Conservation (phyloP, 2,329 filamentous ascomycete genomes). For the Scopulariopsis brevicaulis region DNA sequence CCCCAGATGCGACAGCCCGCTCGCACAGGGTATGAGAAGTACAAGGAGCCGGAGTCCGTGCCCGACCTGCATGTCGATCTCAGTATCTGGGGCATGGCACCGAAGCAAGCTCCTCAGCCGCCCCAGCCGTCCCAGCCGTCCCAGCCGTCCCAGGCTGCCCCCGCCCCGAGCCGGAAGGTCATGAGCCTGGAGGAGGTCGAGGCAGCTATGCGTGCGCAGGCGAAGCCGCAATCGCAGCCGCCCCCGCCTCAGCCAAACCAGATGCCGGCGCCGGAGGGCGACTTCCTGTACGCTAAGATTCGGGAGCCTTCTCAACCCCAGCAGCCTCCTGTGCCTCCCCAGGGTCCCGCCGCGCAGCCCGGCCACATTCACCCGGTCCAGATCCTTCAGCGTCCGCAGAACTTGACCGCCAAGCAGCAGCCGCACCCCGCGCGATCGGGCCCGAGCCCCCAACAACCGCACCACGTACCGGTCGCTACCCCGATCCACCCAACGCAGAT, state of each 20-base stretch:
- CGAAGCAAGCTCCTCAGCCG: constrained; percentile 25
- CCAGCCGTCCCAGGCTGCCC: constrained; percentile 13
- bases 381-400: constrained; percentile 43
- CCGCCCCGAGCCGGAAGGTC: constrained; percentile 54
- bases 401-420: constrained; percentile 24
- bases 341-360: constrained; percentile 7
- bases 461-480: constrained; percentile 19
- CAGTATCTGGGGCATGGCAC: constrained; percentile 75
- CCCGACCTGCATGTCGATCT: constrained; percentile 88
- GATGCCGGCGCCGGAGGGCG: constrained; percentile 2
- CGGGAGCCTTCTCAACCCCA: constrained; percentile 6
- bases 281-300: constrained; percentile 6
- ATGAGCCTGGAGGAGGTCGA: constrained; percentile 97
- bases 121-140: constrained; percentile 14
- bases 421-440: not conserved
- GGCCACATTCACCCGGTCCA: constrained; percentile 37
- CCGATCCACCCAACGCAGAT: constrained; percentile 59
- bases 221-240: constrained; percentile 27
- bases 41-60: constrained; percentile 71
- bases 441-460: constrained; percentile 23
- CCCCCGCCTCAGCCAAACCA: not conserved
- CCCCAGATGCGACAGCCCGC: constrained; percentile 41
- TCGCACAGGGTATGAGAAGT: constrained; percentile 83
- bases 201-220: constrained; percentile 70
- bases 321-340: constrained; percentile 1